Evolutionary conservation across 495 filamentous ascomycete species (phyloP).

Genomic region (Stereocaulon alpinum): DNA sequence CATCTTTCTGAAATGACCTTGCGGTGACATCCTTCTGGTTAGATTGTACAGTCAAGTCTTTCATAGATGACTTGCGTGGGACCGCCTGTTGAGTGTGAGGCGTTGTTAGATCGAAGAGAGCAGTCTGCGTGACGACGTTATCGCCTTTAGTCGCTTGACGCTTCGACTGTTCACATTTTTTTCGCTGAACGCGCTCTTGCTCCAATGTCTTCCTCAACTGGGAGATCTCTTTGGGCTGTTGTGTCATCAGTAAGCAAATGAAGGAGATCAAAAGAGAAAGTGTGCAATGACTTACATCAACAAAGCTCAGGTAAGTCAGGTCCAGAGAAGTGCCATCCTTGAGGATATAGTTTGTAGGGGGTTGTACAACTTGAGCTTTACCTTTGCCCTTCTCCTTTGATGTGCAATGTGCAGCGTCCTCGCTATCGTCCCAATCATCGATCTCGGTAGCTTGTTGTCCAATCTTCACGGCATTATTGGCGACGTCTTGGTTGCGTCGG

Average conservation of each 20-base stretch:
- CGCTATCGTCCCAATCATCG: constrained; percentile 4
- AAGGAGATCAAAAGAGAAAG: not conserved
- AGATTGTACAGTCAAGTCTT: constrained; percentile 21
- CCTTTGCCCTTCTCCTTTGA: not conserved
- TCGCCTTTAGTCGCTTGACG: constrained; percentile 3
- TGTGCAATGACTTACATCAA: constrained; percentile 29
- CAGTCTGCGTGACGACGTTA: not conserved
- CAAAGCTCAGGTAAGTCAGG: constrained; percentile 37
- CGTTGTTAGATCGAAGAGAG: not conserved
- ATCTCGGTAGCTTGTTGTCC: constrained; percentile 12
- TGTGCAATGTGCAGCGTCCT: not conserved
- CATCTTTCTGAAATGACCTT: not conserved
- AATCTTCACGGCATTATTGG: not conserved
- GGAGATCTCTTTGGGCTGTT: constrained; percentile 37
- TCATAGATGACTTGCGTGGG: constrained; percentile 40
- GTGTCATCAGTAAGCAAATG: constrained; percentile 7
- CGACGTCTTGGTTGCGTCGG: not conserved
- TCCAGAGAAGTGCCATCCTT: constrained; percentile 24
- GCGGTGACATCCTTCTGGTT: constrained; percentile 25
- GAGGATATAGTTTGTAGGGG: not conserved
- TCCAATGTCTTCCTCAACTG: constrained; percentile 40
- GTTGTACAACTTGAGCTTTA: not conserved
- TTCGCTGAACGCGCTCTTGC: constrained; percentile 38
- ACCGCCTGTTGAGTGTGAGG: constrained; percentile 21
- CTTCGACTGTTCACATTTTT: constrained; percentile 29